phyloP scores from a whole-genome alignment of 2,329 filamentous ascomycete genomes.

The Cryphonectria carpinicola region DNA sequence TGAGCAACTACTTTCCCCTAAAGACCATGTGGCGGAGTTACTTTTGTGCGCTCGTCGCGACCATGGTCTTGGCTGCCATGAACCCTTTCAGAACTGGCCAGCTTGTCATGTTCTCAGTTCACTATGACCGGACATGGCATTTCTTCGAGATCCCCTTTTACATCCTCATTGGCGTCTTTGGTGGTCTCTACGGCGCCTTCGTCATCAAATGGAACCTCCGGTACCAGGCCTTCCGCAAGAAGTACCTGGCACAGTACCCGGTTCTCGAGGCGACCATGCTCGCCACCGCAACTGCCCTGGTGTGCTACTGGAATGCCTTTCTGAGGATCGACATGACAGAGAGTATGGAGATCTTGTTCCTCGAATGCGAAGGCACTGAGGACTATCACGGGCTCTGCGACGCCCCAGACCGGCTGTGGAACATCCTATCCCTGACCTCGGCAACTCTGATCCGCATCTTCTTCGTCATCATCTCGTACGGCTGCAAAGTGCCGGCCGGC shows the following conservation, averaged over 20 bases:
- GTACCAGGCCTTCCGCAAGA: conserved; percentile 90
- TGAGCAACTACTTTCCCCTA: conserved; percentile 93
- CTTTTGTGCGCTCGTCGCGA: conserved; percentile 95
- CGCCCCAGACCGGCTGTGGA: conserved; percentile 71
- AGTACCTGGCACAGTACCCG: conserved; percentile 82
- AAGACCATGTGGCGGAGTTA: conserved; percentile 99
- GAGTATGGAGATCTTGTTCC: conserved; percentile 97
- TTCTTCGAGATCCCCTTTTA: conserved; percentile 97
- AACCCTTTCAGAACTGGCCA: conserved; percentile 97
- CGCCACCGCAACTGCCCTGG: conserved; percentile 79
- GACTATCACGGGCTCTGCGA: conserved; percentile 93
- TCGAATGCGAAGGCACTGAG: conserved; percentile 86
- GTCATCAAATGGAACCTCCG: conserved; percentile 98
- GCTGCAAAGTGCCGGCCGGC: conserved; percentile 95
- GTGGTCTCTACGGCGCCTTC: conserved; percentile 92
- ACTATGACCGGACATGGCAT: conserved; percentile 95
- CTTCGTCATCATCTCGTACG: conserved; percentile 93
- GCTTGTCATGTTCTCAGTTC: conserved; percentile 98
- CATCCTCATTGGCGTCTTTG: conserved; percentile 87
- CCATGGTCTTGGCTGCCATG: conserved; percentile 90
- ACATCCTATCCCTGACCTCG: conserved; percentile 75
- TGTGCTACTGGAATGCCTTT: conserved; percentile 98
- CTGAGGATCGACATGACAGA: conserved; percentile 98
- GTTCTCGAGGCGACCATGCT: conserved; percentile 85
- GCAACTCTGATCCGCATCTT: conserved; percentile 82